Conservation (phyloP, 139 green algal species). For the Picochlorum sp. region DNA sequence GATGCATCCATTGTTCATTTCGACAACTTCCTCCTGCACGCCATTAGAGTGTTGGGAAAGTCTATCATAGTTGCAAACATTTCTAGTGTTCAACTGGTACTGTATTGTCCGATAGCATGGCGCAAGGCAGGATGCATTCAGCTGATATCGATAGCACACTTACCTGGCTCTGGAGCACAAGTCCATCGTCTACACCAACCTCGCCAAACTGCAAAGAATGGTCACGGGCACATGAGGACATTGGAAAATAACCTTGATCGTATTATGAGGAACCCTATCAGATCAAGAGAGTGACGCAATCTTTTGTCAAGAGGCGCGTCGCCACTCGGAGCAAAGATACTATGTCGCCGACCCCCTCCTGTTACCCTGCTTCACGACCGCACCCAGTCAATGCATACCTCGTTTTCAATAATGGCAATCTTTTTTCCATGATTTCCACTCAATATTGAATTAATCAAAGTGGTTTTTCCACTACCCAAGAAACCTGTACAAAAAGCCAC, state of each 20-base stretch:
- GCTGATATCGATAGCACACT: too few species aligned
- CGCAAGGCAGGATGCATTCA: background rate
- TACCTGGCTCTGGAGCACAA: slow-evolving; percentile 53
- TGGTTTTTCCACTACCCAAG: slow-evolving; percentile 61
- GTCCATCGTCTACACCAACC: slow-evolving; percentile 63
- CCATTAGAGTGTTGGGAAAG: too few species aligned
- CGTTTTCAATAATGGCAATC: slow-evolving; percentile 76
- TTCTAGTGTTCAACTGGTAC: background rate
- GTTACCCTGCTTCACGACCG: background rate
- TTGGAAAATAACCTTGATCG: background rate
- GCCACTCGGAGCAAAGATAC: background rate
- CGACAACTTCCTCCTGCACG: slow-evolving; percentile 65
- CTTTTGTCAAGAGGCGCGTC: too few species aligned
- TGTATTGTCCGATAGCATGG: background rate
- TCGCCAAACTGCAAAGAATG: slow-evolving; percentile 41
- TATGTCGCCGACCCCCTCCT: background rate
- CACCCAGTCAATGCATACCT: slow-evolving; percentile 14
- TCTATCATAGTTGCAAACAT: background rate
- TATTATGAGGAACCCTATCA: background rate
- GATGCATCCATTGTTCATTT: slow-evolving; percentile 61
- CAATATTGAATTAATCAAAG: slow-evolving; percentile 73
- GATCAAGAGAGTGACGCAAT: background rate
- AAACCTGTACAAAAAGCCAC: background rate
- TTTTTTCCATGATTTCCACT: slow-evolving; percentile 57
- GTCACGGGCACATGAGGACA: background rate